Base-by-base conservation (phyloP, 2,329 filamentous ascomycete species). In the Myriosclerotinia duriaeana region DNA sequence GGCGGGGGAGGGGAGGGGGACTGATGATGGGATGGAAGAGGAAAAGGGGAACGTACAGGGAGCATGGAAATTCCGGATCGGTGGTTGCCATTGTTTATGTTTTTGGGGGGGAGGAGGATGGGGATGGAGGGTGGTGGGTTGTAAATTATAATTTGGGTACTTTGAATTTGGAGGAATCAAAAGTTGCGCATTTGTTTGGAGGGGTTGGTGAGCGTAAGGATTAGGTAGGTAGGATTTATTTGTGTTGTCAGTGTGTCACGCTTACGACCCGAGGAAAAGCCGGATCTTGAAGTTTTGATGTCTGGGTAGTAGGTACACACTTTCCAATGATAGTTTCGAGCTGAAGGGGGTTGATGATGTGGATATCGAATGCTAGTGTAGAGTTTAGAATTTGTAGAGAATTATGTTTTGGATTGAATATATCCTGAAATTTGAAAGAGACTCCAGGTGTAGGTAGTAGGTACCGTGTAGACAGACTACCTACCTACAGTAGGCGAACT, bases 1-100 rank as follows among this genome's bases (percentile, higher is more conserved):
- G n/a, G n/a, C n/a, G n/a, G n/a, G 26, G 26, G 26, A 26, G 26
- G 26, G 26, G 26, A 26, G 26, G 3, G 26, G 26, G 26, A 26
- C 26, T 97, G 92, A 96, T 78, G 94, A 98, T 82, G 94, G 94
- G 74, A 97, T 97, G 87, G 93, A 93, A 26, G 11, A 12, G 2
- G 14, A 71, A 63, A 55, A 54, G 78, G 69, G 56, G 53, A 34
- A 79, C 85, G 74, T 80, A 89, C 88, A 90, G 76, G 42, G 84
- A 82, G 77, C 86, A 89, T 62, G 87, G 87, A 73, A 89, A 89
- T 20, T 81, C 80, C 58, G 80, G 71, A 71, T 84, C 82, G 34
- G 52, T 58, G 59, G 59, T 53, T 17, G 64, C 14, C 64, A 65
- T 65, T 14, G 9, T 63, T 62, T 46, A 14, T 46, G 12, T 34